phyloP scores from a whole-genome alignment of 2,329 filamentous ascomycete species.

The Fusarium mangiferae region DNA sequence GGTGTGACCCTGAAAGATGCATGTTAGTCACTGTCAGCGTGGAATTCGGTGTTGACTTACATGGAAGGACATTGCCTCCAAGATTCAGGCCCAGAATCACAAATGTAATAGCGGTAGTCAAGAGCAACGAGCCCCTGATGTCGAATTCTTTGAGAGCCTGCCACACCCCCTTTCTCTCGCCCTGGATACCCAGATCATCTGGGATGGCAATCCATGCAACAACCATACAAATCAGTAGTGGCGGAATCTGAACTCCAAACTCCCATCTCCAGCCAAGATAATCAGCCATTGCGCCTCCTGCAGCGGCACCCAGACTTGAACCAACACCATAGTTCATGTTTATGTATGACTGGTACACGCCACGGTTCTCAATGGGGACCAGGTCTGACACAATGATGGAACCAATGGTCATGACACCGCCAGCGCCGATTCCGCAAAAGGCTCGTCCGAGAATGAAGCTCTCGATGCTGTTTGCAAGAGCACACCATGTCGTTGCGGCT shows the following conservation, averaged over 20 bases:
- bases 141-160: conserved; percentile 68
- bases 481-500: conserved; percentile 75
- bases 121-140: conserved; percentile 62
- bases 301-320: conserved; percentile 70
- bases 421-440: conserved; percentile 77
- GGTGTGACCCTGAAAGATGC: conserved; percentile 62
- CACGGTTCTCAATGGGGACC: conserved; percentile 75
- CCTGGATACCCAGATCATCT: conserved; percentile 60
- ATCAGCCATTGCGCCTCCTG: conserved; percentile 77
- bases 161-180: conserved; percentile 55
- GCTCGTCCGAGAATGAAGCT: conserved; percentile 77
- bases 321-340: conserved; percentile 72
- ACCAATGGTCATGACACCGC: conserved; percentile 74
- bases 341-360: conserved; percentile 77
- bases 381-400: conserved; percentile 79
- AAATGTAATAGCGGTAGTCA: conserved; percentile 65
- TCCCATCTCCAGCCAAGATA: conserved; percentile 79
- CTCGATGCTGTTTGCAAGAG: conserved; percentile 72
- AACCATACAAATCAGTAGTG: conserved; percentile 57
- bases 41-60: conserved; percentile 48
- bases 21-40: conserved; percentile 14
- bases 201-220: conserved; percentile 62
- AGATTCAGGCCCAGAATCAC: conserved; percentile 70
- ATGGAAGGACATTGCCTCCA: conserved; percentile 71
- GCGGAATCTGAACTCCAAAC: conserved; percentile 70